These are phyloP conservation scores for Nannochloris sp. DNA, from an alignment of 139 green algal species.

Conservation along the genomic window DNA sequence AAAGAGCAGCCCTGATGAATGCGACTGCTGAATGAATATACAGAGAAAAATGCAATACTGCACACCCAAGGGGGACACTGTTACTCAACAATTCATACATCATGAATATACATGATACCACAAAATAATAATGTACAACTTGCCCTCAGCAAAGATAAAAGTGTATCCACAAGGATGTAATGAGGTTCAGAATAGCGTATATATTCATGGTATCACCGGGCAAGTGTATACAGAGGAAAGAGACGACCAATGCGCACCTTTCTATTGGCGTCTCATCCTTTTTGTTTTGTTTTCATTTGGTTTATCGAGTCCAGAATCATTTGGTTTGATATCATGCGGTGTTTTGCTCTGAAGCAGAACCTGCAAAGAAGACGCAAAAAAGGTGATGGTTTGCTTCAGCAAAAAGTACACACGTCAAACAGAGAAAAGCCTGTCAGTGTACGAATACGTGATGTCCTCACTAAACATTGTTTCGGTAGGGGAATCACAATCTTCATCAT, in stretches of 20 bases:
- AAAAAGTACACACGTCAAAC: neutral
- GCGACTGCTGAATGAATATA: no score
- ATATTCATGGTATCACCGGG: constrained; percentile 9
- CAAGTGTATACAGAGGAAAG: neutral
- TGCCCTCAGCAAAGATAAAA: constrained; percentile 6
- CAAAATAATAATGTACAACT: neutral
- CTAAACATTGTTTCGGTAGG: constrained; percentile 17
- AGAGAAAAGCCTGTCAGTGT: constrained; percentile 26
- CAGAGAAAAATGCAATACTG: no score
- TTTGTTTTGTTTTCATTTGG: no score
- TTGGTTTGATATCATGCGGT: no score
- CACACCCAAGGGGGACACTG: neutral
- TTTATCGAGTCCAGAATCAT: no score
- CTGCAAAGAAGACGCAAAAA: no score
- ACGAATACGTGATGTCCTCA: constrained; percentile 34
- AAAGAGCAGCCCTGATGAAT: no score
- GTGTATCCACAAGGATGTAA: constrained; percentile 3
- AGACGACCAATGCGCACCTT: no score
- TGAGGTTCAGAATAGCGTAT: constrained; percentile 14
- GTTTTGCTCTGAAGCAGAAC: no score
- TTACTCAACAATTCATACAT: neutral
- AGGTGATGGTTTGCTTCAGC: neutral
- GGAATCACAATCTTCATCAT: constrained; percentile 25
- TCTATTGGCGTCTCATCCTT: no score
- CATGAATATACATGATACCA: no score